Percentiles rank a stretch among this genome's conserved stretches.
These are phyloP conservation scores for Cephaloascus fragrans DNA, from an alignment of 805 yeast species.

Conservation along the genomic window DNA sequence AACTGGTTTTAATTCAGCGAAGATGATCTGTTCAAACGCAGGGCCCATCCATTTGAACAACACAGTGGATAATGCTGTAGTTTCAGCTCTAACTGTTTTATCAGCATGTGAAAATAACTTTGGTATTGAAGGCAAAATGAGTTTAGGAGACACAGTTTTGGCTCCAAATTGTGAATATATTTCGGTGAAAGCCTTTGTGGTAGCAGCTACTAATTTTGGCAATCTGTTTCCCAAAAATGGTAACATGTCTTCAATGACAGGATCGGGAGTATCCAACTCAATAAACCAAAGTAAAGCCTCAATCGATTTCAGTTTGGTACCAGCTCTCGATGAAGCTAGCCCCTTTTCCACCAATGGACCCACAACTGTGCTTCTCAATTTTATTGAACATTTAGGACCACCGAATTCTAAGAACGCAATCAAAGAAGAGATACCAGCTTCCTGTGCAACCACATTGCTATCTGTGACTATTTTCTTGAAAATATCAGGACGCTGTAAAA, in stretches of 20 bases:
- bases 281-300: conserved; percentile 55
- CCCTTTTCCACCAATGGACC: conserved; percentile 72
- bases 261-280: conserved; percentile 59
- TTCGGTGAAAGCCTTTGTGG: conserved; percentile 44
- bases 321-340: conserved; percentile 61
- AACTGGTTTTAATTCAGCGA: conserved; percentile 75
- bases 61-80: conserved; percentile 58
- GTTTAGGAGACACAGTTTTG: conserved; percentile 44
- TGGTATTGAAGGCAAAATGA: conserved; percentile 47
- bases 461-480: conserved; percentile 59
- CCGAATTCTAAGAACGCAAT: conserved; percentile 47
- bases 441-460: conserved; percentile 87
- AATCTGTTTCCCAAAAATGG: conserved; percentile 53
- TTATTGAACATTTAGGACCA: conserved; percentile 30
- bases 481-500: conserved; percentile 41
- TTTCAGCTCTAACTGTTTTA: conserved; percentile 72
- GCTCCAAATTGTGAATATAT: conserved; percentile 60
- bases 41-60: conserved; percentile 69
- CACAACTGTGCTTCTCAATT: conserved; percentile 31
- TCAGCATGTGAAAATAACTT: conserved; percentile 81
- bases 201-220: conserved; percentile 74
- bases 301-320: conserved; percentile 56
- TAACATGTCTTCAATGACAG: conserved; percentile 54
- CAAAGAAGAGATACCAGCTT: conserved; percentile 57
- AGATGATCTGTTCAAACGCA: conserved; percentile 44